Evolutionary conservation across 805 yeast genomes (phyloP).

Genomic region (Starmerella cellae): DNA sequence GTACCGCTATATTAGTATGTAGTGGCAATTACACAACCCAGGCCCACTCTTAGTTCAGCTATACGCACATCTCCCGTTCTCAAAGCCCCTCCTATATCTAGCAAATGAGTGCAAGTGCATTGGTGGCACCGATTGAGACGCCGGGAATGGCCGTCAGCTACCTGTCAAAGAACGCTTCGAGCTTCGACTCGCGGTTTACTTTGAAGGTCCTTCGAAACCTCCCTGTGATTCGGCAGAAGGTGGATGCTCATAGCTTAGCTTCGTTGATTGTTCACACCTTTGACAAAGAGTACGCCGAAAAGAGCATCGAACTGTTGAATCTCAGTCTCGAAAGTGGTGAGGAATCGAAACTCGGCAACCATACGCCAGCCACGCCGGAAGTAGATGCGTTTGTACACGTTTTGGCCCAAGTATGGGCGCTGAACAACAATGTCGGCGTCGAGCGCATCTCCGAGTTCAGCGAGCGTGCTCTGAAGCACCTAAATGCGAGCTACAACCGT

Average conservation of each 20-base stretch:
- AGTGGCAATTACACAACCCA: too few relatives aligned
- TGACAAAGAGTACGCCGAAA: conserved; percentile 30
- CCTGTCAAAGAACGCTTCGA: conserved; percentile 48
- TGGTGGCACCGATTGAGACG: conserved; percentile 8
- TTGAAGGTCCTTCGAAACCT: conserved; percentile 75
- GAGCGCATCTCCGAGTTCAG: conserved; percentile 37
- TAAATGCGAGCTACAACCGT: conserved; percentile 50
- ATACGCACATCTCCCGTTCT: too few relatives aligned
- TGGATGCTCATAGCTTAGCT: conserved; percentile 43
- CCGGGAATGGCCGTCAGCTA: conserved; percentile 28
- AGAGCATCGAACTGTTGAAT: conserved; percentile 32
- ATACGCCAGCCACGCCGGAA: conserved; percentile 44
- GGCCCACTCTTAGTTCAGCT: too few relatives aligned
- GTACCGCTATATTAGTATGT: too few relatives aligned
- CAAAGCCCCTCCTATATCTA: too few relatives aligned
- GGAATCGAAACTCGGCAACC: conserved; percentile 21
- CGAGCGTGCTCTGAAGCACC: conserved; percentile 23
- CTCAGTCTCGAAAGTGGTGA: conserved; percentile 15
- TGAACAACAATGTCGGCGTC: conserved; percentile 41
- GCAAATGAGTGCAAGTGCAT: neutral
- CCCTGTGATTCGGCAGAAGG: conserved; percentile 54
- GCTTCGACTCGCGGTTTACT: conserved; percentile 75
- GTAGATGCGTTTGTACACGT: conserved; percentile 67
- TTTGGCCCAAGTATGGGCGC: conserved; percentile 59
- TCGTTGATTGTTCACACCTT: conserved; percentile 42